Percentiles rank a stretch among this genome's conserved stretches.
phyloP scores from a whole-genome alignment of 176 grass and related monocot genomes.

The Oropetium thomaeum region DNA sequence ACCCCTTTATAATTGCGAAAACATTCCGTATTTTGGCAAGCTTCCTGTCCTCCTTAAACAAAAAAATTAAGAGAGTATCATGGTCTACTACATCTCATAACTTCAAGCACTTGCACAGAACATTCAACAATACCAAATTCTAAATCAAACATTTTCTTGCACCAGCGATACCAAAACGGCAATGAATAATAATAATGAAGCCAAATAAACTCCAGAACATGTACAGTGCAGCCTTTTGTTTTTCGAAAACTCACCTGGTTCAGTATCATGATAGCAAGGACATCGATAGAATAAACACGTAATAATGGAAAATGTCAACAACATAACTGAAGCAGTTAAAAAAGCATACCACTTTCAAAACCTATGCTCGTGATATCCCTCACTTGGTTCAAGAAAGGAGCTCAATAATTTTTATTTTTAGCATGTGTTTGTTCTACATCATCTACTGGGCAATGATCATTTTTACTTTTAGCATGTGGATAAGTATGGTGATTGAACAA shows the following conservation, averaged over 20 bases:
- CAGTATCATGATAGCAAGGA: not conserved
- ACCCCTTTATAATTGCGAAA: slow-evolving; percentile 66
- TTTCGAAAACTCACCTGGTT: not conserved
- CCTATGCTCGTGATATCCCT: not conserved
- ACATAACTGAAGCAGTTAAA: not conserved
- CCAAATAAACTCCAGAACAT: not conserved
- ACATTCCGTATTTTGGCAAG: slow-evolving; percentile 56
- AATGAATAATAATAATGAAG: not conserved
- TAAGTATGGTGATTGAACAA: not conserved
- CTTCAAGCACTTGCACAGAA: slow-evolving; percentile 16
- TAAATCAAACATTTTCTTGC: not conserved
- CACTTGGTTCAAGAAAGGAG: not conserved
- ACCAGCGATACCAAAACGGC: not conserved
- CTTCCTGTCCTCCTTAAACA: slow-evolving; percentile 83
- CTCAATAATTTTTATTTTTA: not conserved
- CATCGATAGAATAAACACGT: not conserved
- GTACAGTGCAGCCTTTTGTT: not conserved
- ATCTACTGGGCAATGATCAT: not conserved
- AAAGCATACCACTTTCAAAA: slow-evolving; percentile 2
- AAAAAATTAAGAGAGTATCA: slow-evolving; percentile 28
- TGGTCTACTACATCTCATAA: not conserved
- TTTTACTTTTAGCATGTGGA: not conserved
- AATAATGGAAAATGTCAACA: slow-evolving; percentile 3
- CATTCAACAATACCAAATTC: slow-evolving; percentile 11
- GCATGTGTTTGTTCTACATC: not conserved